Base-by-base conservation (phyloP, 139 green algal species). In the Asterochloris erici region DNA sequence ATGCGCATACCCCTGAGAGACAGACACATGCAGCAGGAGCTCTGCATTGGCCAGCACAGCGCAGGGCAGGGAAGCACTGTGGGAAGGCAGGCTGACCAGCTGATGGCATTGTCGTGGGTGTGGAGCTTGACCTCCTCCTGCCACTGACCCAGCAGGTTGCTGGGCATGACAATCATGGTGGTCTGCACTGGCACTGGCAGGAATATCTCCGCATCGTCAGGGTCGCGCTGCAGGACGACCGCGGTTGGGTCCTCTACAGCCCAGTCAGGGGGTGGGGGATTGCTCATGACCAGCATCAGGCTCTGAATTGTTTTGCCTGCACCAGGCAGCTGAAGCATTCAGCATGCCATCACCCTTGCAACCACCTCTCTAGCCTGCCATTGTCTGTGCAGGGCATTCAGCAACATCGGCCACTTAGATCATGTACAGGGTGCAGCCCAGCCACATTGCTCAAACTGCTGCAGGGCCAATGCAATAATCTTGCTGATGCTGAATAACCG, bases 301-400 rank as follows among this genome's bases (percentile, higher is more conserved):
- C 73, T 87, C 84, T 92, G 69, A 60, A 93, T 84, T 13, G 86
- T 89, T 81, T 94, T 94, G 83, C 90, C 90, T 54, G 68, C 29
- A 28, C 76, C 76, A 61, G 68, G 74, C 89, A 76, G 10, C 84
- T 89, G 88, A 91, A 21, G 23, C 10, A 88, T 60, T 81, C 69
- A 54, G 38, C 38, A 6, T 54, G 38, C 38, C 38, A 54, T 54
- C 38, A 54, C 38, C 38, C 38, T 10, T 54, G 38, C 38, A 54
- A 54, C 38, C 38, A 54, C n/a, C n/a, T 54, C 38, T 54, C 38
- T 54, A 6, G 38, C 38, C 38, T 54, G 38, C 38, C 4, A 6
- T 54, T 54, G 38, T 54, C 6, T 54, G 38, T 6, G 6, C 38
- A 54, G 38, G 38, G 38, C 38, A 54, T 54, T 54, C 38, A 54